Evolutionary conservation across 257 asterid species (phyloP).

Genomic region (Solanum pimpinellifolium): DNA sequence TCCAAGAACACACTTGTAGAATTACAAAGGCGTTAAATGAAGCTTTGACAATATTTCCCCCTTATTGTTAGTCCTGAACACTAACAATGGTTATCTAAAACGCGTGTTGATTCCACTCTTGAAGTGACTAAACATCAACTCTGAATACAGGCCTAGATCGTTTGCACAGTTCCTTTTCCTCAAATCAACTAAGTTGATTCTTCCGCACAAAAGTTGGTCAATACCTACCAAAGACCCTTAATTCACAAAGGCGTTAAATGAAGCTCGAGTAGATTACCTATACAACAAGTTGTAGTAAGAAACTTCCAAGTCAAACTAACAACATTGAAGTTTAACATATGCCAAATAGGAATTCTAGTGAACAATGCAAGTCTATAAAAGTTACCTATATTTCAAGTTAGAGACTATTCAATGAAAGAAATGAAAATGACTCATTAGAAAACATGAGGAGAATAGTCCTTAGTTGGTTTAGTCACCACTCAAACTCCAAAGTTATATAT

Average conservation of each 20-base stretch:
- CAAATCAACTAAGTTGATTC: background rate
- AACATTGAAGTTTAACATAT: background rate
- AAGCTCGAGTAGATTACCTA: background rate
- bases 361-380: background rate
- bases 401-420: background rate
- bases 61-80: background rate
- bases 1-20: rapidly evolving
- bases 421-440: background rate
- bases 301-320: background rate
- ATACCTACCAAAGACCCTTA: background rate
- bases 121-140: background rate
- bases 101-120: background rate
- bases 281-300: background rate
- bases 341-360: background rate
- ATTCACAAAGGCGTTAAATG: background rate
- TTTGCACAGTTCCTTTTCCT: background rate
- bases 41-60: background rate
- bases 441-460: background rate
- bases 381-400: background rate
- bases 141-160: background rate
- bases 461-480: background rate
- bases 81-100: background rate
- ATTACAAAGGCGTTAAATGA: background rate
- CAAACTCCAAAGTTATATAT: background rate
- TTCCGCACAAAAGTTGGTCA: background rate